phyloP scores from a whole-genome alignment of 2,329 filamentous ascomycete species.

The Grosmannia penicillata region DNA sequence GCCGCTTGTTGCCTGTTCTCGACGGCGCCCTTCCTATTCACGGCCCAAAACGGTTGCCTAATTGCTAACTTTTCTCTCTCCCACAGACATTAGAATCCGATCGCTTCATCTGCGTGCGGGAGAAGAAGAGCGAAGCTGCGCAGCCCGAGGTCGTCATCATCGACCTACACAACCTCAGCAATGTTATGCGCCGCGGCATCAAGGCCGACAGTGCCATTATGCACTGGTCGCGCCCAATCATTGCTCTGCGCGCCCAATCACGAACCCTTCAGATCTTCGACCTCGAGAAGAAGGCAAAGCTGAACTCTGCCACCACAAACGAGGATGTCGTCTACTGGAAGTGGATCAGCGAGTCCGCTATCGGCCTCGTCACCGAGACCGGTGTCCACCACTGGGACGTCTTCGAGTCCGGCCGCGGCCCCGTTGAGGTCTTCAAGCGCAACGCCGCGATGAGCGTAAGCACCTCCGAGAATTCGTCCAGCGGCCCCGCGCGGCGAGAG shows the following conservation, averaged over 20 bases:
- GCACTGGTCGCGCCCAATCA: constrained; percentile 95
- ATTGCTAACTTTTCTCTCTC: constrained; percentile 5
- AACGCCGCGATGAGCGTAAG: constrained; percentile 76
- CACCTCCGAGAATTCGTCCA: constrained; percentile 9
- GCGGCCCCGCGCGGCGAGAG: no score
- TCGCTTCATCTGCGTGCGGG: constrained; percentile 87
- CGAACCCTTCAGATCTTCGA: constrained; percentile 97
- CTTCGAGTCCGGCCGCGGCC: constrained; percentile 66
- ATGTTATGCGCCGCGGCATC: constrained; percentile 85
- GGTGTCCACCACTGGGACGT: constrained; percentile 98
- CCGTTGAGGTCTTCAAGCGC: constrained; percentile 87
- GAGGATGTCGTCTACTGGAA: constrained; percentile 99
- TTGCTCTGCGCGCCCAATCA: constrained; percentile 87
- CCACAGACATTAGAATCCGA: constrained; percentile 91
- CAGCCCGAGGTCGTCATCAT: constrained; percentile 93
- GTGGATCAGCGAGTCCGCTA: constrained; percentile 81
- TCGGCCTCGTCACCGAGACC: constrained; percentile 82
- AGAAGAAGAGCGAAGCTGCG: constrained; percentile 73
- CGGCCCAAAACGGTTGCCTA: not conserved
- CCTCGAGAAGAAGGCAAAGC: constrained; percentile 78
- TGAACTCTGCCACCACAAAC: constrained; percentile 92
- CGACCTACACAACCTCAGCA: constrained; percentile 95
- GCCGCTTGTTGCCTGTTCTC: not conserved
- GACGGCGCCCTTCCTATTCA: not conserved
- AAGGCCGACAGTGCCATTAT: constrained; percentile 99